Conservation (phyloP, 306 rosid genomes). For the Cucurbita pepo region DNA sequence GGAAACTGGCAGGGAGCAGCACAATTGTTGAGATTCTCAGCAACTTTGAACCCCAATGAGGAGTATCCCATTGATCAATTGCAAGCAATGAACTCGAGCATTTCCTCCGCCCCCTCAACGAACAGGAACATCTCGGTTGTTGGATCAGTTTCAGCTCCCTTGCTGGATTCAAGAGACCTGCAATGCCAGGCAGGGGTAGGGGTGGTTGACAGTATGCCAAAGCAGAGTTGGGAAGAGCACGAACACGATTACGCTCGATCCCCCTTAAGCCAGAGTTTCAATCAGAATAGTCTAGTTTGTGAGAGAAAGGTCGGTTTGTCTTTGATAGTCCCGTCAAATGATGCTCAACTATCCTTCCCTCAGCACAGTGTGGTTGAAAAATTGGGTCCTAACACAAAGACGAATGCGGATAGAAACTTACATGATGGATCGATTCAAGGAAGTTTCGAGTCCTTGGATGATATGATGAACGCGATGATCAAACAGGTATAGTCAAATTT, state of each 20-base stretch:
- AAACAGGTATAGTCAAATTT: slow-evolving; percentile 29
- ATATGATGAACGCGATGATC: slow-evolving; percentile 27
- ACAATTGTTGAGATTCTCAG: slow-evolving; percentile 32
- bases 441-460: slow-evolving; percentile 31
- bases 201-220: slow-evolving; percentile 1
- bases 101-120: neutral
- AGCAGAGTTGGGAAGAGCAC: slow-evolving; percentile 9
- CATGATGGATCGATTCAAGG: slow-evolving; percentile 25
- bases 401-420: slow-evolving; percentile 21
- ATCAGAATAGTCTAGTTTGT: slow-evolving; percentile 25
- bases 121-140: neutral
- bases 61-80: slow-evolving; percentile 24
- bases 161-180: neutral
- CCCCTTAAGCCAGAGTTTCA: slow-evolving; percentile 19
- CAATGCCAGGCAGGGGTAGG: neutral
- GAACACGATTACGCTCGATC: neutral
- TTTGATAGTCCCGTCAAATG: slow-evolving; percentile 18
- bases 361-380: slow-evolving; percentile 12
- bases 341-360: slow-evolving; percentile 14
- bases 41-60: slow-evolving; percentile 28
- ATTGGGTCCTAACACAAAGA: slow-evolving; percentile 14
- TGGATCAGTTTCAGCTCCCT: slow-evolving; percentile 3
- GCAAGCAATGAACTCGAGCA: neutral
- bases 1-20: slow-evolving; percentile 43
- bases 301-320: slow-evolving; percentile 15